Evolutionary conservation across 192 early-diverging fungal species (phyloP).

Genomic region (Allomyces javanicus): DNA sequence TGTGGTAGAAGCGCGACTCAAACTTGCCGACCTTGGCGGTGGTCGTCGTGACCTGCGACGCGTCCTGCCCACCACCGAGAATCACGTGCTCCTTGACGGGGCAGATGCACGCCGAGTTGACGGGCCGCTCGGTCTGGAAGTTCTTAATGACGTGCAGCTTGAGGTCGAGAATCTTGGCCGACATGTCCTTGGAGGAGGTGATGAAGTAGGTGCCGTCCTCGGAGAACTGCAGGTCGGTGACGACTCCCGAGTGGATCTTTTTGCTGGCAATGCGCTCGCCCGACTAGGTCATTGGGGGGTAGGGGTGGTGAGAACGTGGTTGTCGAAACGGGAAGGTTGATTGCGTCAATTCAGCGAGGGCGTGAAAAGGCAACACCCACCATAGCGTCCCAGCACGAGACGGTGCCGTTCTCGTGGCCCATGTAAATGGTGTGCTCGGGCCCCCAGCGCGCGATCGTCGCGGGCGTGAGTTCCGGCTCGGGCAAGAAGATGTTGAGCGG

Average conservation of each 20-base stretch:
- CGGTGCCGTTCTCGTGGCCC: constrained; percentile 80
- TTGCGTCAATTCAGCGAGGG: too few species aligned
- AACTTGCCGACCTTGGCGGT: constrained; percentile 83
- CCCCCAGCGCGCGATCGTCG: constrained; percentile 81
- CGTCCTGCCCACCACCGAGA: constrained; percentile 95
- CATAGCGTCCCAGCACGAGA: constrained; percentile 75
- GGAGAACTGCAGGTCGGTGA: constrained; percentile 89
- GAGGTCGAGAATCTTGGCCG: constrained; percentile 69
- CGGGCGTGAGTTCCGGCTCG: constrained; percentile 43
- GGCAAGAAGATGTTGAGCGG: constrained; percentile 52
- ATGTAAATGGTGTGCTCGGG: constrained; percentile 44
- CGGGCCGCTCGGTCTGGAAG: constrained; percentile 64
- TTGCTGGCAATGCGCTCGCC: constrained; percentile 42
- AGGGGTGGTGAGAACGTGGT: too few species aligned
- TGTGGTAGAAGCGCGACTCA: constrained; percentile 94
- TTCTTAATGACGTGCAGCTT: constrained; percentile 63
- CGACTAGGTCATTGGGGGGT: constrained; percentile 17
- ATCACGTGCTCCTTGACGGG: constrained; percentile 67
- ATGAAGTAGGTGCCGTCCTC: constrained; percentile 82
- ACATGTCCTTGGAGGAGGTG: constrained; percentile 87
- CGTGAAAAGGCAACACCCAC: constrained; percentile 9
- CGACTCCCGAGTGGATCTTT: constrained; percentile 43
- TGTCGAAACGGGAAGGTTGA: too few species aligned
- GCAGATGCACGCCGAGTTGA: constrained; percentile 83
- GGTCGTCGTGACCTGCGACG: constrained; percentile 89